Evolutionary conservation across 2,329 filamentous ascomycete species (phyloP), one percentile per base, ranked within the genome.

Genomic region (Pseudogymnoascus sp.): DNA sequence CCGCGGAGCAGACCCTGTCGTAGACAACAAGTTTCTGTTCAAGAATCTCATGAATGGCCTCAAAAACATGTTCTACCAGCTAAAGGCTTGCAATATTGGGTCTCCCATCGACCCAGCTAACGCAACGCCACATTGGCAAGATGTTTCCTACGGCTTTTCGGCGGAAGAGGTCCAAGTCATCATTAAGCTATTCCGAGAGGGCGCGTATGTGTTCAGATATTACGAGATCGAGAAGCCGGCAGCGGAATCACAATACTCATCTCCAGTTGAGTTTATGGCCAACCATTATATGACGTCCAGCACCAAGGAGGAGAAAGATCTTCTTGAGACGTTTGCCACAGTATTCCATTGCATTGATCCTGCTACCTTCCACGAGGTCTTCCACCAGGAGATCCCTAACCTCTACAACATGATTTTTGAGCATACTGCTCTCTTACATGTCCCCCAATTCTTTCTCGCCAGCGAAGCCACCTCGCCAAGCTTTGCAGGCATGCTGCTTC

Each of bases 261-360:
- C 91, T 0, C 88, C 92, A 0, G 89, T 94, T 47, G 93, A 97
- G 72, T 91, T 94, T 69, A 90, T 96, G 81, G 90, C 91, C 15
- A 96, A 94, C 68, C 90, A 96, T 69, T 95, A 96, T 73, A 96
- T 96, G 83, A 86, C 94, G 41, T 93, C 92, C 0, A 96, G 91
- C 72, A 89, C 86, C 64, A 95, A 96, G 69, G 95, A 99, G 71
- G 95, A 99, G 74, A 99, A 99, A 73, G 94, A 99, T 61, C 81
- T 99, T 7, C 81, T 99, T 5, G 95, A 99, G 77, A 96, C 91
- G 2, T 99, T 99, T 73, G 94, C 93, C 1, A 97, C 94, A 0
- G 92, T 99, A 29, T 99, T 99, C 72, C 94, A 99, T 72, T 95
- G 93, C 74, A 94, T 99, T 66, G 94, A 99, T 71, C 94, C 94